These are phyloP conservation scores for Macroventuria anomochaeta DNA, from an alignment of 2,329 filamentous ascomycete species.

Conservation along the genomic window DNA sequence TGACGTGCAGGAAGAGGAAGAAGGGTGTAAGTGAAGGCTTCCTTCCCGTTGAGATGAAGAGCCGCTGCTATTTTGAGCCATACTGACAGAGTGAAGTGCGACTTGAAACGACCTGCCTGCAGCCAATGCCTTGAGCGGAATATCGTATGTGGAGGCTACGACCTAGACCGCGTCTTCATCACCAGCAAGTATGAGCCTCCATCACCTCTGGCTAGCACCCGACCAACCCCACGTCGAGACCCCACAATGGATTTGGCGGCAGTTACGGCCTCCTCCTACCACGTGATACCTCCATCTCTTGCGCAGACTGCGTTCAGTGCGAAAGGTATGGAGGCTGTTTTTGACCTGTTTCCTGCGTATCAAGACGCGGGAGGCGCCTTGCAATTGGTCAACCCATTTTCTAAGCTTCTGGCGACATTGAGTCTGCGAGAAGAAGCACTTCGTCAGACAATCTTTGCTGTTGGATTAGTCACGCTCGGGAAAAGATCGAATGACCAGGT, in stretches of 20 bases:
- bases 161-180: constrained; percentile 69
- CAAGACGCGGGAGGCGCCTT: constrained; percentile 3
- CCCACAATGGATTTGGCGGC: constrained; percentile 4
- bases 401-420: constrained; percentile 24
- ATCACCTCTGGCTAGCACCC: neutral
- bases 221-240: neutral
- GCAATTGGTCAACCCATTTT: constrained; percentile 17
- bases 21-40: constrained; percentile 60
- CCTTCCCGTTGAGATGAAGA: neutral
- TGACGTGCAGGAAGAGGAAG: constrained; percentile 51
- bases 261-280: constrained; percentile 15
- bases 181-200: constrained; percentile 20
- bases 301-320: constrained; percentile 32
- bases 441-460: constrained; percentile 31
- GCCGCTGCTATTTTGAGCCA: neutral
- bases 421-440: constrained; percentile 34
- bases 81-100: constrained; percentile 56
- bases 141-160: constrained; percentile 68
- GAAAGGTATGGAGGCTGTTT: constrained; percentile 31
- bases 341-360: constrained; percentile 29
- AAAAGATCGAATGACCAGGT: constrained; percentile 22
- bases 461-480: constrained; percentile 35
- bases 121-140: constrained; percentile 66
- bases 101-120: constrained; percentile 66
- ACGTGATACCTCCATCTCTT: constrained; percentile 15